Percentiles rank a stretch among this genome's conserved stretches.
Evolutionary conservation across 768 basidiomycete species (phyloP).

Genomic region (Mycena capillaripes): DNA sequence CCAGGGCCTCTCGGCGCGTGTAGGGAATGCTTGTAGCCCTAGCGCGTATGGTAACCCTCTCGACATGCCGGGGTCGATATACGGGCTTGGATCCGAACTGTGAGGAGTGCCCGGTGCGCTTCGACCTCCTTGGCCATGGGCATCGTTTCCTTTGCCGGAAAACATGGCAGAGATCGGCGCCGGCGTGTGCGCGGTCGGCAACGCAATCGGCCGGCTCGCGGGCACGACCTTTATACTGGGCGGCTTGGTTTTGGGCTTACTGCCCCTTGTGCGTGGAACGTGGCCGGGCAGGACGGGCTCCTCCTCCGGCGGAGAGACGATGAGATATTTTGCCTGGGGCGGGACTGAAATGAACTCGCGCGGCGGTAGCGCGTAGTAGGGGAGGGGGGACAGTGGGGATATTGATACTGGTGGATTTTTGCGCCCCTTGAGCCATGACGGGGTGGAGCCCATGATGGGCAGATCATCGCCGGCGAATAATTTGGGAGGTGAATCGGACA

Average conservation of each 20-base stretch:
- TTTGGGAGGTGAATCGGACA: neutral
- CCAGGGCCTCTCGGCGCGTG: neutral
- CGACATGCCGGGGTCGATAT: neutral
- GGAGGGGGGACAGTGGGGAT: neutral
- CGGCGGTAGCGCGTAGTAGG: neutral
- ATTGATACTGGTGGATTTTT: neutral
- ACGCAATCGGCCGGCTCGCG: constrained; percentile 5
- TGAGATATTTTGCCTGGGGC: constrained; percentile 10
- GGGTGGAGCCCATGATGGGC: neutral
- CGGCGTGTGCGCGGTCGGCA: constrained; percentile 18
- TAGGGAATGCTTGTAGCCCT: constrained; percentile 10
- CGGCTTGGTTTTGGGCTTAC: neutral
- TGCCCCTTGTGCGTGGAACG: neutral
- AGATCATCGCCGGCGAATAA: neutral
- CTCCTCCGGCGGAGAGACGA: constrained; percentile 1
- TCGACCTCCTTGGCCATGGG: no score
- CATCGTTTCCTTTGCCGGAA: neutral
- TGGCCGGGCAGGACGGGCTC: constrained; percentile 3
- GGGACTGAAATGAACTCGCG: constrained; percentile 20
- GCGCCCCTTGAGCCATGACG: constrained; percentile 7
- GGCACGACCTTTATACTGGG: constrained; percentile 11
- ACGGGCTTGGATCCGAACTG: neutral
- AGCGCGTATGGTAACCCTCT: constrained; percentile 6
- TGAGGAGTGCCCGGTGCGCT: constrained; percentile 7
- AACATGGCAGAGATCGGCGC: neutral